phyloP scores from a whole-genome alignment of 139 green algal genomes.

The Tetradesmus lagerheimii region DNA sequence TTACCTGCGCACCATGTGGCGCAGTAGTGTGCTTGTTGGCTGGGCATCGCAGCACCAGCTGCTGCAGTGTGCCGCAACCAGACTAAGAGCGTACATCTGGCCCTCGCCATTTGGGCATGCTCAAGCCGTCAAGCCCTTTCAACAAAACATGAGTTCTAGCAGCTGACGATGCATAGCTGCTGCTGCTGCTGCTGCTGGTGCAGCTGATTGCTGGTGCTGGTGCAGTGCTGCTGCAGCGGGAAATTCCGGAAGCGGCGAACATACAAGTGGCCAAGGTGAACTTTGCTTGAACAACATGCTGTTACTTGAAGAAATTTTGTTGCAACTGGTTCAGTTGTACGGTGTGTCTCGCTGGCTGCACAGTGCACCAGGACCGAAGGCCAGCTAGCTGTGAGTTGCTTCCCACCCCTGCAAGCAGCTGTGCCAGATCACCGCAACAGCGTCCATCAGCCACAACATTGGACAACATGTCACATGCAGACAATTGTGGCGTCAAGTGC shows the following conservation, averaged over 20 bases:
- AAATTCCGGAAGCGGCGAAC: slow-evolving; percentile 89
- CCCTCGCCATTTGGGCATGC: too few relatives aligned
- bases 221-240: slow-evolving; percentile 87
- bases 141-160: too few relatives aligned
- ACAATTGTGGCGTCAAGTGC: too few relatives aligned
- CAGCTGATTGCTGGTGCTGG: slow-evolving; percentile 60
- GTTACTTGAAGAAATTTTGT: too few relatives aligned
- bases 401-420: background rate
- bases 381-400: background rate
- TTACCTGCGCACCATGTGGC: too few relatives aligned
- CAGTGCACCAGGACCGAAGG: background rate
- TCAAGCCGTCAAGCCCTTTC: too few relatives aligned
- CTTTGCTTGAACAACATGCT: background rate
- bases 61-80: too few relatives aligned
- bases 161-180: background rate
- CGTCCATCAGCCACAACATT: background rate
- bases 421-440: background rate
- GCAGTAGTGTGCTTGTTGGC: too few relatives aligned
- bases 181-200: slow-evolving; percentile 43
- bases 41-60: too few relatives aligned
- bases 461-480: background rate
- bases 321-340: too few relatives aligned
- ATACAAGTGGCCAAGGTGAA: slow-evolving; percentile 70
- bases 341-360: background rate
- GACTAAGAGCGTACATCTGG: too few relatives aligned